These are phyloP conservation scores for Tolypocladium pustulatum DNA, from an alignment of 2,329 filamentous ascomycete genomes.

Conservation along the genomic window DNA sequence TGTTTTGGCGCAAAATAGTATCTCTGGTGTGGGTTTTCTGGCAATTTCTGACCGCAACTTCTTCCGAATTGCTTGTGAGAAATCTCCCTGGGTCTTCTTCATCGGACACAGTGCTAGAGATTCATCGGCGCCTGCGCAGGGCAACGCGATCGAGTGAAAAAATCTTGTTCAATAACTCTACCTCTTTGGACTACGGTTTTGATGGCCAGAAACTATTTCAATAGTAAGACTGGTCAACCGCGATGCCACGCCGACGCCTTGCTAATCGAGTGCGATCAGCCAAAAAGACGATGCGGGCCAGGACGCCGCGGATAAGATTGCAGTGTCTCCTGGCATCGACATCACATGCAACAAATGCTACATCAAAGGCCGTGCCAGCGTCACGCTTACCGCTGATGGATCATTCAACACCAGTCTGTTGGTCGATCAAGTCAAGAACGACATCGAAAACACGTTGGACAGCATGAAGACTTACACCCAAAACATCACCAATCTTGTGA, in stretches of 20 bases:
- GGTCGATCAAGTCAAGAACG: conserved; percentile 13
- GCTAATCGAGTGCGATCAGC: background rate
- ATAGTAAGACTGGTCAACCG: background rate
- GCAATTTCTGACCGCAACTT: background rate
- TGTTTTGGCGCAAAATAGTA: background rate
- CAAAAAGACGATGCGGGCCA: background rate
- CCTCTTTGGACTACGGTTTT: conserved; percentile 1
- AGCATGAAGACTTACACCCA: conserved; percentile 21
- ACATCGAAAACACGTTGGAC: conserved; percentile 19
- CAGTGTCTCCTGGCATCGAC: conserved; percentile 3
- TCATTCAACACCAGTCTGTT: conserved; percentile 27
- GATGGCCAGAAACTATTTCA: conserved; percentile 5
- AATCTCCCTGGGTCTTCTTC: conserved; percentile 4
- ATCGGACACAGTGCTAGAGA: conserved; percentile 4
- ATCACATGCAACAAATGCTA: conserved; percentile 10
- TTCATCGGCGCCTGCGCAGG: conserved; percentile 4
- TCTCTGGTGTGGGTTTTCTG: background rate
- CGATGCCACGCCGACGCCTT: background rate
- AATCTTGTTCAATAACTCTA: conserved; percentile 7
- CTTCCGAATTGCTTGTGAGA: conserved; percentile 4
- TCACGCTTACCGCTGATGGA: conserved; percentile 20
- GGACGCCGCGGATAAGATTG: background rate
- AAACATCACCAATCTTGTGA: conserved; percentile 13
- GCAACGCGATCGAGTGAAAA: conserved; percentile 1
- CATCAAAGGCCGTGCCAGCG: conserved; percentile 4